A percentile compares a stretch with the other conserved stretches of the same genome.
These are phyloP conservation scores for Boletus tomentosulus DNA, from an alignment of 768 basidiomycete species.

Conservation along the genomic window DNA sequence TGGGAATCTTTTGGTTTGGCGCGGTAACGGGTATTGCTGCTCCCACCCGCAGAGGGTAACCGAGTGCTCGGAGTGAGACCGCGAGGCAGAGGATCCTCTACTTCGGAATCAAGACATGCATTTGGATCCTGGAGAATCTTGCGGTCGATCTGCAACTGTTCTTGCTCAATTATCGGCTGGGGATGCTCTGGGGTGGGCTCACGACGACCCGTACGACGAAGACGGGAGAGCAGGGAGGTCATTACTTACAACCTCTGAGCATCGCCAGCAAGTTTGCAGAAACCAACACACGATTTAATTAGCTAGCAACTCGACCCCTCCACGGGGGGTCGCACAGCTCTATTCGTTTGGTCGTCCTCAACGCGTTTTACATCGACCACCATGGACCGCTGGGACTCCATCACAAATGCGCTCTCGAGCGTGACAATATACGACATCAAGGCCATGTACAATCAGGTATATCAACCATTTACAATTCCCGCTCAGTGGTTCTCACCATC, in stretches of 20 bases:
- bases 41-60: constrained; percentile 10
- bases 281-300: neutral
- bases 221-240: constrained; percentile 30
- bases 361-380: constrained; percentile 20
- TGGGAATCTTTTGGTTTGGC: constrained; percentile 3
- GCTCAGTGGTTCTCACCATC: constrained; percentile 4
- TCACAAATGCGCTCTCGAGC: constrained; percentile 72
- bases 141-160: constrained; percentile 16
- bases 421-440: constrained; percentile 93
- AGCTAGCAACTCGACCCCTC: constrained; percentile 18
- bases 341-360: neutral
- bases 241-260: constrained; percentile 1
- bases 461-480: constrained; percentile 4
- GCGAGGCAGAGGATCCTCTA: constrained; percentile 9
- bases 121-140: constrained; percentile 31
- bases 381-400: constrained; percentile 79
- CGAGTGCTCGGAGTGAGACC: constrained; percentile 29
- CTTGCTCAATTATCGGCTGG: constrained; percentile 1
- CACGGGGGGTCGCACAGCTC: constrained; percentile 17
- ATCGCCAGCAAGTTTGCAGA: neutral
- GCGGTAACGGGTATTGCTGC: constrained; percentile 5
- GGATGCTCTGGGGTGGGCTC: constrained; percentile 16
- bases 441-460: constrained; percentile 88
- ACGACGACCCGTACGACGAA: constrained; percentile 27
- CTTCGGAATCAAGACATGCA: constrained; percentile 21